Conservation (phyloP, 2,329 filamentous ascomycete species). For the Tolypocladium ovalisporum region DNA sequence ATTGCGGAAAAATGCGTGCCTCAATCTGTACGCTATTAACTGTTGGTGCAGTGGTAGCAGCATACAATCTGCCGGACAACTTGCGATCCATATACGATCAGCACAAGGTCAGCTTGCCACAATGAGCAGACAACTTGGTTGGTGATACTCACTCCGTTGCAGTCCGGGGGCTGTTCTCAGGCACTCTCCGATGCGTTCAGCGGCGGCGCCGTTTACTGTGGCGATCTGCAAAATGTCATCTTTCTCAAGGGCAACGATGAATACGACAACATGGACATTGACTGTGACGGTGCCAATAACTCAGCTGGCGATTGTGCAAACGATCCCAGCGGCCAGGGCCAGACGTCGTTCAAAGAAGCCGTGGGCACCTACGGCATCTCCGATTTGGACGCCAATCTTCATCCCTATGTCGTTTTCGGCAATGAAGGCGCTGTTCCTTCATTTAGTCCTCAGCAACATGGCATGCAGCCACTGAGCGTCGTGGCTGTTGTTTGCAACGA, state of each 20-base stretch:
- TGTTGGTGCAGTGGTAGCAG: too few species aligned
- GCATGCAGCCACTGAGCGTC: background rate
- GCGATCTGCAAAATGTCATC: conserved; percentile 23
- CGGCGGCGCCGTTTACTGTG: conserved; percentile 8
- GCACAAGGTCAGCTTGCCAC: too few species aligned
- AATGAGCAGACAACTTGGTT: too few species aligned
- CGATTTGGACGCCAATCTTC: conserved; percentile 32
- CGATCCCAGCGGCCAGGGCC: conserved; percentile 23
- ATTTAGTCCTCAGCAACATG: background rate
- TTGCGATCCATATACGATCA: too few species aligned
- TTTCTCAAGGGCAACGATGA: conserved; percentile 14
- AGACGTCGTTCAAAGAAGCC: conserved; percentile 28
- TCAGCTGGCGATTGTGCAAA: conserved; percentile 21
- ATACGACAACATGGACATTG: conserved; percentile 1
- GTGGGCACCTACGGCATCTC: conserved; percentile 16
- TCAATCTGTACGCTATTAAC: too few species aligned
- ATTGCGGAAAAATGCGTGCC: too few species aligned
- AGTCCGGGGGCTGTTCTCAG: too few species aligned
- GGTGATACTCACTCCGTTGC: too few species aligned
- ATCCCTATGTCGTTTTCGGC: conserved; percentile 21
- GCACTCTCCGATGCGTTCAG: background rate
- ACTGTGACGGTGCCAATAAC: conserved; percentile 1
- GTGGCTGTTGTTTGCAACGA: background rate
- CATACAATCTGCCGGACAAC: too few species aligned
- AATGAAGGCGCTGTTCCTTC: background rate